Evolutionary conservation across 371 early-diverging fungal species (phyloP), one percentile per base, ranked within the genome.

Genomic region (Syncephalis plumigaleata): DNA sequence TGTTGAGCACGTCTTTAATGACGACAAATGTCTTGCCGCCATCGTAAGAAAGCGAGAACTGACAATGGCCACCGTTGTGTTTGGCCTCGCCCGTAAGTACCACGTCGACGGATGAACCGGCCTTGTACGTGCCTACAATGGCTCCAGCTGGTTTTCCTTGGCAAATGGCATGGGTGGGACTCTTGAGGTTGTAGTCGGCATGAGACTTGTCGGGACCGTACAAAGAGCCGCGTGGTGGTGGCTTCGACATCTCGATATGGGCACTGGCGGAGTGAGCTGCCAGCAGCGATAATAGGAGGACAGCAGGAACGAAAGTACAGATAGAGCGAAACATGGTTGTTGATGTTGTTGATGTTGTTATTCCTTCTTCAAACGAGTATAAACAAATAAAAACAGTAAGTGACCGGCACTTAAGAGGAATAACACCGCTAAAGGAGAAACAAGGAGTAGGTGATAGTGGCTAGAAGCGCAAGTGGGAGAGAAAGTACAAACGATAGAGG

Each of bases 41-140:
- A 49, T 79, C 73, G 31, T 70, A 71, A 0, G 73, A 70, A 2
- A 79, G 46, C 0, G 77, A 59, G 54, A 75, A 76, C 48, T 76
- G 72, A 47, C 79, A 77, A 49, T 73, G 73, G 23, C 78, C 78
- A 36, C 77, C 77, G 24, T 62, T 57, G 49, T 68, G 70, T 0
- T 2, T 11, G 61, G 9, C 38, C 49, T 25, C 53, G 8, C 54
- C 46, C 43, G 52, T 31, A 27, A 55, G 59, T 37, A 44, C 47
- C 15, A 61, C 61, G 21, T 54, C 37, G 46, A 38, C 48, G 51
- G 5, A 49, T n/a, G 2, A 11, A 47, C 65, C 65, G 18, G 65
- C 62, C 11, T 55, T 55, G 47, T 55, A 60, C 24, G 39, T 44
- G 15, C 53, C 53, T 22, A 50, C 49, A 42, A 53, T 46, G 24